Conservation (phyloP, 2,329 filamentous ascomycete species). For the Mollisia scopiformis region DNA sequence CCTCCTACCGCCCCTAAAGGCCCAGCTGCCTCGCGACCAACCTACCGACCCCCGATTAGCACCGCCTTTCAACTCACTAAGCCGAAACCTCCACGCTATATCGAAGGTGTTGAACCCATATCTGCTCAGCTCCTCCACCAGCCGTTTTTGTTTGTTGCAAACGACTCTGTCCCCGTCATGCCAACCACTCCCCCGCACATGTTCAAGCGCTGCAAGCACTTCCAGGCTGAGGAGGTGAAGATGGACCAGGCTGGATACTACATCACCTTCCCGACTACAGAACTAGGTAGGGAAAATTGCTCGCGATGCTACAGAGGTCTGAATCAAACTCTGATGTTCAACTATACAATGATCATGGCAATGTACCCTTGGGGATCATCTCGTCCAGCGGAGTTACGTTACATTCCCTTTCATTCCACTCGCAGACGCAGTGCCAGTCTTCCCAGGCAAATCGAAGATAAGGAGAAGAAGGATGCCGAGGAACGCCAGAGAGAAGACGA, state of each 20-base stretch:
- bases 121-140: conserved; percentile 72
- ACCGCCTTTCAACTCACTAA: conserved; percentile 41
- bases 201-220: conserved; percentile 85
- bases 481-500: conserved; percentile 74
- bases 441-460: conserved; percentile 45
- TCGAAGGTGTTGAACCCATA: conserved; percentile 63
- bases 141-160: conserved; percentile 90
- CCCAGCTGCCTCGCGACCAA: conserved; percentile 46
- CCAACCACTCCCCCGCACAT: conserved; percentile 85
- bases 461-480: conserved; percentile 67
- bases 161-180: conserved; percentile 84
- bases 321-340: conserved; percentile 85
- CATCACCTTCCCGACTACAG: conserved; percentile 83
- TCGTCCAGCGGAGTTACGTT: no score
- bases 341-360: conserved; percentile 90
- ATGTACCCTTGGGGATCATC: conserved; percentile 53
- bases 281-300: conserved; percentile 76
- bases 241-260: conserved; percentile 89
- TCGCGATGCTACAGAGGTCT: conserved; percentile 78
- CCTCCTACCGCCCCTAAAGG: conserved; percentile 88
- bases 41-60: conserved; percentile 33
- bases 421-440: conserved; percentile 45
- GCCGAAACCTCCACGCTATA: conserved; percentile 52
- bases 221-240: conserved; percentile 78
- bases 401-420: conserved; percentile 13